Evolutionary conservation across 202 grass and related monocot species (phyloP), one percentile per base, ranked within the genome.

Genomic region (Zizania palustris): DNA sequence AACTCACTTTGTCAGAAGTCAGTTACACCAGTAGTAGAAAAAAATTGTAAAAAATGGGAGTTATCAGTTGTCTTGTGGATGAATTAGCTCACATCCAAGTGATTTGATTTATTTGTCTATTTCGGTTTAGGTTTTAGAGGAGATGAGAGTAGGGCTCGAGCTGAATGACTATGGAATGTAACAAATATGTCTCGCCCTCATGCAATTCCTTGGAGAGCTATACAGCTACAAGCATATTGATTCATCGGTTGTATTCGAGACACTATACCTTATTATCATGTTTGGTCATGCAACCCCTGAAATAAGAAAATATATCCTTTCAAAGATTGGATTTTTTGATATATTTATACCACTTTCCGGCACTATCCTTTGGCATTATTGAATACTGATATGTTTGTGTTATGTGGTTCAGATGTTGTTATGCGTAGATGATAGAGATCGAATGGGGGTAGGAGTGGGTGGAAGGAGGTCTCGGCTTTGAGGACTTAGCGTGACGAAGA

Each of bases 191-290:
- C 94, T 97, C 77, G 91, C 94, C 9, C 91, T 92, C 45, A 93
- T 97, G 94, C 73, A 87, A 28, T 93, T 97, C 76, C 81, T 97
- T 66, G 94, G 94, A 65, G 94, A 93, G 84, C 79, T 97, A 39
- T 97, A 97, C 84, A 93, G 80, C 66, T 97, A 88, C 56, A 78
- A 92, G 80, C 91, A 88, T 85, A 91, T 97, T 37, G 91, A 97
- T 84, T 90, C 89, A 45, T 92, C 86, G 41, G 80, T 92, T 83
- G 88, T 97, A 77, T 97, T 93, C 44, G 91, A 93, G 71, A 97
- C 94, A 74, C 71, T 97, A 4, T 94, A 92, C 80, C 83, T 97
- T 77, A 88, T 94, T 72, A 91, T 94, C 65, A 43, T 79, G 38
- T 94, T 90, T 75, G 91, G 91, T 74, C 83, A 94, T 79, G 91